Conservation (phyloP, 2,329 filamentous ascomycete species). For the Colletotrichum siamense region DNA sequence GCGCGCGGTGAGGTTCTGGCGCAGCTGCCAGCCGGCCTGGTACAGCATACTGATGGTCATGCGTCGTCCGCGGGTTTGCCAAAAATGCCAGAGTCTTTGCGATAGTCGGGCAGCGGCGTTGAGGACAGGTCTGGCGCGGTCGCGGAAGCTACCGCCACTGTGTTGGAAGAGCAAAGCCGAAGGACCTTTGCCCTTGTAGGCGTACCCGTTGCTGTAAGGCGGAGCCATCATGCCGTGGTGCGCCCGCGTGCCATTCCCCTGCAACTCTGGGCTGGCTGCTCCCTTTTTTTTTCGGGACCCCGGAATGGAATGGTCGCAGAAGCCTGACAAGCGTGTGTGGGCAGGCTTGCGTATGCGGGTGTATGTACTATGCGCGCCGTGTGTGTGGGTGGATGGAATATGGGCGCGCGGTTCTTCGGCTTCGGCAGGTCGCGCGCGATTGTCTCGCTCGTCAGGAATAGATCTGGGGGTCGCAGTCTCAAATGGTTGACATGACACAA, state of each 20-base stretch:
- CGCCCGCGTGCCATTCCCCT: slow-evolving; percentile 31
- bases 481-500: background rate
- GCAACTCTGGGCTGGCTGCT: background rate
- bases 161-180: slow-evolving; percentile 12
- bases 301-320: slow-evolving; percentile 11
- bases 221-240: slow-evolving; percentile 32
- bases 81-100: slow-evolving; percentile 10
- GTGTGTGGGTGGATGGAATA: background rate
- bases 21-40: slow-evolving; percentile 31
- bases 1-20: slow-evolving; percentile 52
- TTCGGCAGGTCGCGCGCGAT: slow-evolving; percentile 9
- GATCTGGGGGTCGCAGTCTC: background rate
- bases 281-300: slow-evolving; percentile 5
- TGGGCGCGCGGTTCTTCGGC: background rate
- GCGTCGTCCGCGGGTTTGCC: slow-evolving; percentile 15
- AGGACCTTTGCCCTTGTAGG: slow-evolving; percentile 7
- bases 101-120: background rate
- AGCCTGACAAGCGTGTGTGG: background rate
- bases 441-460: slow-evolving; percentile 2
- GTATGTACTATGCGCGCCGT: background rate
- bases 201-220: slow-evolving; percentile 40
- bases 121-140: slow-evolving; percentile 12
- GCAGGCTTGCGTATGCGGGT: slow-evolving; percentile 4
- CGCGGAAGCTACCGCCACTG: slow-evolving; percentile 24
- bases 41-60: slow-evolving; percentile 7